phyloP scores from a whole-genome alignment of 1,284 basidiomycete genomes.

The Melampsora abietis-canadensis region DNA sequence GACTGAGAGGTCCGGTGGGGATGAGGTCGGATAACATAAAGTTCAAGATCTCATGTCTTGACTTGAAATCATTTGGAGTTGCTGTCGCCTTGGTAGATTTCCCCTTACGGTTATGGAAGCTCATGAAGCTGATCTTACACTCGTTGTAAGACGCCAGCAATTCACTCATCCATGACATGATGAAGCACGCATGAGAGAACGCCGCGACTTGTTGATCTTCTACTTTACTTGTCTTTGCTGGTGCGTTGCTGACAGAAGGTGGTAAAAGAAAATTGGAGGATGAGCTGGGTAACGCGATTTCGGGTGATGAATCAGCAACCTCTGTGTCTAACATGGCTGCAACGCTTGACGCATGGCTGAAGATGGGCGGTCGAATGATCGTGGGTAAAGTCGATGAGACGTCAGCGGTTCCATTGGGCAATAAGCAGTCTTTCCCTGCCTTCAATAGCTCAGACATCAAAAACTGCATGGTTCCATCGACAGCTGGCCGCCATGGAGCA shows the following conservation, averaged over 20 bases:
- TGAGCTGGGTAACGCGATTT: background rate
- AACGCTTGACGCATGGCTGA: conserved; percentile 22
- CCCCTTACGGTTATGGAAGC: conserved; percentile 67
- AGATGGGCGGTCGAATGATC: conserved; percentile 32
- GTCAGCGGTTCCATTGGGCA: conserved; percentile 13
- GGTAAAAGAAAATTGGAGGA: conserved; percentile 11
- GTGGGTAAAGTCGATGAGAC: conserved; percentile 15
- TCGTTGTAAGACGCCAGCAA: conserved; percentile 85
- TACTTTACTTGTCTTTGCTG: conserved; percentile 15
- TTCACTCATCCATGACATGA: conserved; percentile 89
- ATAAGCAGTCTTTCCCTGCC: conserved; percentile 34
- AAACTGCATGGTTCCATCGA: conserved; percentile 43
- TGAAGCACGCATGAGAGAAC: conserved; percentile 72
- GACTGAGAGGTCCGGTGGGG: conserved; percentile 51
- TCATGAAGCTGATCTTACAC: conserved; percentile 83
- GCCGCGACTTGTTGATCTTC: conserved; percentile 51
- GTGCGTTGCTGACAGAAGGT: background rate
- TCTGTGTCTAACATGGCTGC: background rate
- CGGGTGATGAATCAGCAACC: conserved; percentile 10
- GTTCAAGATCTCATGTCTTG: conserved; percentile 61
- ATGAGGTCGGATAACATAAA: conserved; percentile 62
- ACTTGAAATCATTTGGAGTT: conserved; percentile 48
- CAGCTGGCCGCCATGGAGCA: conserved; percentile 20
- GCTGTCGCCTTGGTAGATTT: conserved; percentile 63
- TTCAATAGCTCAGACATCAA: conserved; percentile 40